Evolutionary conservation across 148 eudicot genomes (phyloP).

Genomic region (Polygonum aviculare): DNA sequence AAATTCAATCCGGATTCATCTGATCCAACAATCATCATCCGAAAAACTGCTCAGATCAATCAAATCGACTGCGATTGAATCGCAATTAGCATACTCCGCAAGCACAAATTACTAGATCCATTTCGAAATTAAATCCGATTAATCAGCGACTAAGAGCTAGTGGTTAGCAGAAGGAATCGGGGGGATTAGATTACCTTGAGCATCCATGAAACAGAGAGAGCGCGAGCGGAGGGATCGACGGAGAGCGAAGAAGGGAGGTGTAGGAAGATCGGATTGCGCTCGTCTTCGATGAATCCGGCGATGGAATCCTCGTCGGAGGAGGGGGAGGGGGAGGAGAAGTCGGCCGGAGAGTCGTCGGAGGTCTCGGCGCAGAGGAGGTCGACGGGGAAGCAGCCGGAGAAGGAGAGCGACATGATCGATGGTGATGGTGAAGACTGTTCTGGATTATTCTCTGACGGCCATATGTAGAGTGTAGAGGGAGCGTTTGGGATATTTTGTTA

Average conservation of each 20-base stretch:
- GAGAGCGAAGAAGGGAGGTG: constrained; percentile 23
- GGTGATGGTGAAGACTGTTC: not conserved
- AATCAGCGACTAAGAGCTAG: not conserved
- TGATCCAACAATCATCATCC: too few relatives aligned
- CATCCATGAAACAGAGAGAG: constrained; percentile 70
- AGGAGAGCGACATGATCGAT: constrained; percentile 39
- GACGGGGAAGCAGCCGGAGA: constrained; percentile 32
- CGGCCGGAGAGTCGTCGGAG: constrained; percentile 38
- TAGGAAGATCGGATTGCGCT: constrained; percentile 30
- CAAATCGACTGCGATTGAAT: too few relatives aligned
- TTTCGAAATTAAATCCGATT: not conserved
- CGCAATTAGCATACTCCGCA: too few relatives aligned
- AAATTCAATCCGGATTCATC: not conserved
- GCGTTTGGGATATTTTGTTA: constrained; percentile 7
- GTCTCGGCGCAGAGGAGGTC: constrained; percentile 69
- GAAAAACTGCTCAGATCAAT: too few relatives aligned
- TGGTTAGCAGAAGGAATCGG: not conserved
- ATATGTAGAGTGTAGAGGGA: not conserved
- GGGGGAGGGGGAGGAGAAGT: constrained; percentile 28
- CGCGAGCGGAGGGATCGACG: constrained; percentile 47
- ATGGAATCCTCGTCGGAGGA: constrained; percentile 38
- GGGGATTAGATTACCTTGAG: constrained; percentile 51
- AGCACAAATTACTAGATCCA: not conserved
- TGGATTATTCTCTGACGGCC: not conserved
- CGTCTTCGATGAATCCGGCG: constrained; percentile 56